Conservation (phyloP, 2,329 filamentous ascomycete species). For the Paecilomyces dactylethromorphus region DNA sequence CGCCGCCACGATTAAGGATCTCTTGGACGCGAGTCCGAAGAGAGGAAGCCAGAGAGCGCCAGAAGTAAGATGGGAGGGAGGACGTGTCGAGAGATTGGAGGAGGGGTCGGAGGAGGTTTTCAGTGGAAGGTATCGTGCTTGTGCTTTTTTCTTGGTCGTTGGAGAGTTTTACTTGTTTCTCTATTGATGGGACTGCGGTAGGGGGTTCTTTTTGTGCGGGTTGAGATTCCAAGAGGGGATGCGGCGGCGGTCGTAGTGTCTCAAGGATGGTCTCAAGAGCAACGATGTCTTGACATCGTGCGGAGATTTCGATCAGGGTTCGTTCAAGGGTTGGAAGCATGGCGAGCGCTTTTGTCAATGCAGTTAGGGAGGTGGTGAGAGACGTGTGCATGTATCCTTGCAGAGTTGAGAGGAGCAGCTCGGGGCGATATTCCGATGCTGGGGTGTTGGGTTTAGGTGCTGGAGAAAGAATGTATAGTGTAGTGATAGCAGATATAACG, state of each 20-base stretch:
- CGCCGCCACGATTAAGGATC: constrained; percentile 73
- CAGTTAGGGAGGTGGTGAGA: constrained; percentile 69
- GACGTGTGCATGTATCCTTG: constrained; percentile 77
- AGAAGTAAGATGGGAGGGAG: constrained; percentile 85
- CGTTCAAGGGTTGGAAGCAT: constrained; percentile 77
- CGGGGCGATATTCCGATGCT: constrained; percentile 52
- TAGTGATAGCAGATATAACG: constrained; percentile 65
- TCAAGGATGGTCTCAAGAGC: constrained; percentile 74
- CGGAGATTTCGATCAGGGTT: constrained; percentile 72
- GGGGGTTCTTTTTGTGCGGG: constrained; percentile 62
- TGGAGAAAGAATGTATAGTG: constrained; percentile 77
- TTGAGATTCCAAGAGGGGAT: constrained; percentile 65
- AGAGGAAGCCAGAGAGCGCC: constrained; percentile 76
- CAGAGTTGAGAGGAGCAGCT: constrained; percentile 66
- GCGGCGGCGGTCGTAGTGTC: constrained; percentile 58
- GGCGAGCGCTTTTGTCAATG: constrained; percentile 67
- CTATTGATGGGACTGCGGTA: constrained; percentile 63
- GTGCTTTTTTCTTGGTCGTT: constrained; percentile 27
- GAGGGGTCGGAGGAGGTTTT: constrained; percentile 63
- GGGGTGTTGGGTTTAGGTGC: constrained; percentile 44
- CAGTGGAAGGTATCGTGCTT: constrained; percentile 21
- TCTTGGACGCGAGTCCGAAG: constrained; percentile 75
- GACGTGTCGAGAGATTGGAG: constrained; percentile 77
- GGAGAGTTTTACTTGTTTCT: constrained; percentile 4
- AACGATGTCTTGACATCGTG: constrained; percentile 85